phyloP scores from a whole-genome alignment of 768 basidiomycete genomes.

The Lactarius hengduanensis region DNA sequence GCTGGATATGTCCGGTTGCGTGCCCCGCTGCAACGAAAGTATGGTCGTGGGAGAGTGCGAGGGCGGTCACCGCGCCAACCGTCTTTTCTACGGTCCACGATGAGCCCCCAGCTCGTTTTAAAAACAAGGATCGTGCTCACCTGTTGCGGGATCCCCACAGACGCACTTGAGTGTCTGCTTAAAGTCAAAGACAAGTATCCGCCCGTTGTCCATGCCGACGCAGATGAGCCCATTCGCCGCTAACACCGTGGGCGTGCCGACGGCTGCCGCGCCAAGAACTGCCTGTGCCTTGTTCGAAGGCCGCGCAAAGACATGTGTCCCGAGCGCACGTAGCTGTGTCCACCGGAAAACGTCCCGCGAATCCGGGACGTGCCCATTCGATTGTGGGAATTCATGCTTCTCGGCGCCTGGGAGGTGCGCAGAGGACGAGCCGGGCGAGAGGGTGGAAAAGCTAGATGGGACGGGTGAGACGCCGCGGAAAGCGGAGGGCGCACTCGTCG shows the following conservation, averaged over 20 bases:
- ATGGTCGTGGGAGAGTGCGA: slow-evolving; percentile 90
- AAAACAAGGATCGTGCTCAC: slow-evolving; percentile 38
- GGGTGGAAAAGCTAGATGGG: slow-evolving; percentile 64
- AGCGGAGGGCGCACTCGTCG: slow-evolving; percentile 42
- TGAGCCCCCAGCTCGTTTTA: slow-evolving; percentile 6
- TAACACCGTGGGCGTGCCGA: slow-evolving; percentile 75
- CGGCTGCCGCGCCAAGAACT: slow-evolving; percentile 54
- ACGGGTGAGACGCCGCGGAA: slow-evolving; percentile 50
- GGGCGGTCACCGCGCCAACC: slow-evolving; percentile 78
- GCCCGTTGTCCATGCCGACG: slow-evolving; percentile 80
- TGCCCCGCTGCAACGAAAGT: slow-evolving; percentile 92
- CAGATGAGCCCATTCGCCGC: slow-evolving; percentile 87
- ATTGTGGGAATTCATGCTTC: slow-evolving; percentile 29
- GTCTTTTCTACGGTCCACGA: slow-evolving; percentile 46
- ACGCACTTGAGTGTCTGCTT: slow-evolving; percentile 79
- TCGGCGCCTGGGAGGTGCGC: slow-evolving; percentile 39
- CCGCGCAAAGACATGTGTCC: slow-evolving; percentile 53
- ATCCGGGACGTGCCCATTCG: slow-evolving; percentile 29
- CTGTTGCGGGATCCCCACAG: slow-evolving; percentile 66
- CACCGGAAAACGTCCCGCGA: slow-evolving; percentile 71
- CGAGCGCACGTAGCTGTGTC: slow-evolving; percentile 63
- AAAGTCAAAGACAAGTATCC: slow-evolving; percentile 84
- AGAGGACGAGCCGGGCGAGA: slow-evolving; percentile 60
- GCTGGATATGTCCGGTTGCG: slow-evolving; percentile 75
- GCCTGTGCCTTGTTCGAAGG: slow-evolving; percentile 58